Conservation (phyloP, 2,329 filamentous ascomycete genomes). For the Dothiorella sarmentorum region DNA sequence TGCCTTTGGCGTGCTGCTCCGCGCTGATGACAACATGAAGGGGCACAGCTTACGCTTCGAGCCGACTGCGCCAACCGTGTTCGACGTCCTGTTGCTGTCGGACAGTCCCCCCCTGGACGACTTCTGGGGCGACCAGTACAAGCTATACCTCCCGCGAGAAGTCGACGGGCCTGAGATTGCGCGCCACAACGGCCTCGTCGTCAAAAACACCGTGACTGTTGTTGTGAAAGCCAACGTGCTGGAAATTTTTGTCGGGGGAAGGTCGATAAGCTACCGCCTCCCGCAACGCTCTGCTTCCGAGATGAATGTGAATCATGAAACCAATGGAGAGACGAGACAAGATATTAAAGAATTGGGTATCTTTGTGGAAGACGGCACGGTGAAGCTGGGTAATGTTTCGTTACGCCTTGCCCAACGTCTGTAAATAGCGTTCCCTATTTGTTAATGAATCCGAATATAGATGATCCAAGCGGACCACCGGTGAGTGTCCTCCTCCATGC, state of each 20-base stretch:
- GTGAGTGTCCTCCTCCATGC: neutral
- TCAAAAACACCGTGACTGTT: neutral
- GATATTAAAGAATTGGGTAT: constrained; percentile 19
- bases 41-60: constrained; percentile 19
- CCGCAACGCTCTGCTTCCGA: neutral
- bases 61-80: neutral
- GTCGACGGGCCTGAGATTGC: constrained; percentile 38
- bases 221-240: constrained; percentile 12
- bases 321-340: neutral
- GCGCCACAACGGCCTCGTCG: constrained; percentile 26
- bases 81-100: constrained; percentile 27
- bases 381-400: constrained; percentile 2
- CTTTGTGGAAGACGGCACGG: constrained; percentile 20
- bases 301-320: neutral
- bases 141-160: constrained; percentile 30
- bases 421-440: neutral
- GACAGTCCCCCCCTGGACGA: constrained; percentile 37
- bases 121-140: constrained; percentile 41
- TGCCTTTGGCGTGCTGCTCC: constrained; percentile 19
- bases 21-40: constrained; percentile 14
- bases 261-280: constrained; percentile 19
- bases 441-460: neutral
- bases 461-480: neutral
- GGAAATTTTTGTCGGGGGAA: constrained; percentile 20
- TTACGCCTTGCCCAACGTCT: neutral